These are phyloP conservation scores for Gossypium lobatum DNA, from an alignment of 441 rosid genomes.

Conservation along the genomic window DNA sequence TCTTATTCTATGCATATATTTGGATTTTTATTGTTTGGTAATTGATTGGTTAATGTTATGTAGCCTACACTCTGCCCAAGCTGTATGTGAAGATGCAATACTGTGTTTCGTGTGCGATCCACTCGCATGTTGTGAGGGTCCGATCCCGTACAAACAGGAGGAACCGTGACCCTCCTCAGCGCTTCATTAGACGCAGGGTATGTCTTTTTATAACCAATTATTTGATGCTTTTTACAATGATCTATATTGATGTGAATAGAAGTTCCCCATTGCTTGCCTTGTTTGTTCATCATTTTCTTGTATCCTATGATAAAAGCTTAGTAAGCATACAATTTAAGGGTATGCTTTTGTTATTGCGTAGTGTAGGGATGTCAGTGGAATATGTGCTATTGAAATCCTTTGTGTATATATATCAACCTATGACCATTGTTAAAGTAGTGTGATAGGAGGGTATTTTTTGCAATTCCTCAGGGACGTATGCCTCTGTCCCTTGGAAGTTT, in stretches of 20 bases:
- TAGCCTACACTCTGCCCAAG: not conserved
- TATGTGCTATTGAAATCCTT: not conserved
- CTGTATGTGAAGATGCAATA: not conserved
- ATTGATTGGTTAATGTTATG: not conserved
- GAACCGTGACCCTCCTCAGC: not conserved
- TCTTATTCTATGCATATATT: not conserved
- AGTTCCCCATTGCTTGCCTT: not conserved
- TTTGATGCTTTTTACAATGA: not conserved
- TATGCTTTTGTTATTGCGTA: not conserved
- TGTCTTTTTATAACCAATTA: not conserved
- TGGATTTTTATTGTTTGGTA: not conserved
- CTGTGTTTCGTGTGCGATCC: not conserved
- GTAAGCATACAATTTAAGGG: not conserved
- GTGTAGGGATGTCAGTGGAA: not conserved
- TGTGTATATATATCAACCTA: not conserved
- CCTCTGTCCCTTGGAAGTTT: not conserved
- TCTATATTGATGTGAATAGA: not conserved
- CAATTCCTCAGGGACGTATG: not conserved
- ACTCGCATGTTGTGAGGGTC: not conserved
- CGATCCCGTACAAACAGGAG: not conserved
- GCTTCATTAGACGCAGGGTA: conserved; percentile 3
- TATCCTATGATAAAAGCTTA: not conserved
- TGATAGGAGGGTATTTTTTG: not conserved
- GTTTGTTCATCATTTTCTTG: not conserved
- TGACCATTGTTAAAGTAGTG: not conserved